These are phyloP conservation scores for Lotmaria passim DNA, from an alignment of 208 protist genomes.

Conservation along the genomic window DNA sequence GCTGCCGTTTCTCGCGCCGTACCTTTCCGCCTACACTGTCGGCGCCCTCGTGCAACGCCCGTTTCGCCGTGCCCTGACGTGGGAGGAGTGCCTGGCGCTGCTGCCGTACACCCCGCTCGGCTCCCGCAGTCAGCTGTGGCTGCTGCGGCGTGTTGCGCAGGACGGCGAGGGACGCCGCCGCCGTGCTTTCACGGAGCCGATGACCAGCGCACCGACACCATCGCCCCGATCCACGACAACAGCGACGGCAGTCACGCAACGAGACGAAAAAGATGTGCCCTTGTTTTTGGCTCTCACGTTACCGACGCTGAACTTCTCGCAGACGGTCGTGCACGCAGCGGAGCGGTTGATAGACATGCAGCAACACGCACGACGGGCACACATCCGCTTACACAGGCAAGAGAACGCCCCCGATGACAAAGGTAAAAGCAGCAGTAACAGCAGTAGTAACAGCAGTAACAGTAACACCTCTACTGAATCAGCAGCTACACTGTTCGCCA, in stretches of 20 bases:
- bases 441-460: background rate
- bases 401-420: constrained; percentile 1
- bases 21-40: constrained; percentile 56
- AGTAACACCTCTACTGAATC: background rate
- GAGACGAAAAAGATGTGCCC: background rate
- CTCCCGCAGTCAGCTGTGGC: constrained; percentile 49
- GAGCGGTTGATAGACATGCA: constrained; percentile 10
- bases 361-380: constrained; percentile 3
- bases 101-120: constrained; percentile 63
- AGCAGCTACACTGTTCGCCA: background rate
- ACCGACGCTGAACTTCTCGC: constrained; percentile 8
- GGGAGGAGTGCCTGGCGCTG: constrained; percentile 60
- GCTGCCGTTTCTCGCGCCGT: constrained; percentile 48
- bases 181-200: constrained; percentile 18
- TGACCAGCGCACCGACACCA: constrained; percentile 1
- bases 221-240: background rate
- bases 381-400: background rate
- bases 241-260: background rate
- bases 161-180: constrained; percentile 40
- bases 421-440: background rate
- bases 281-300: background rate
- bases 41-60: constrained; percentile 48
- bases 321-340: constrained; percentile 19
- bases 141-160: constrained; percentile 65
- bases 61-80: constrained; percentile 44